Evolutionary conservation across 768 basidiomycete species (phyloP), one percentile per base, ranked within the genome.

Genomic region (Neoboletus magnificus): DNA sequence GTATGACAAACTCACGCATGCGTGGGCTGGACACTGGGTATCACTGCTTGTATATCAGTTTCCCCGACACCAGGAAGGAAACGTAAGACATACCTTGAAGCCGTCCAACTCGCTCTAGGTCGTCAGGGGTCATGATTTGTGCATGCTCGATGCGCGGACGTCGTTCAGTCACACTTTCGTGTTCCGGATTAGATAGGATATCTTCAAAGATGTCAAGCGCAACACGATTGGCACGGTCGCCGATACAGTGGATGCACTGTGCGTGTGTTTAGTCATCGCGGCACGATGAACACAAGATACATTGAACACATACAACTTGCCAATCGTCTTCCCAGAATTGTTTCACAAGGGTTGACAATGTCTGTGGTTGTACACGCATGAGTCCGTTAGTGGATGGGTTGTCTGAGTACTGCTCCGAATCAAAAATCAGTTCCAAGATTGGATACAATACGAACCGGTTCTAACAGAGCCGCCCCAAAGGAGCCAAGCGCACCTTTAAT

Each of bases 111-210:
- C 92, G 78, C 52, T 79, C 67, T 16, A 98, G 63, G 69, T 98
- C 96, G 1, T 79, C 74, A 7, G 66, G 70, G 4, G 82, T 80
- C 74, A 98, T 77, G 45, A 97, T 93, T 69, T 98, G 96, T 0
- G 93, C 89, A 71, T 98, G 96, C 67, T 98, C 96, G 10, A 97
- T 85, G 40, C 96, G 79, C 1, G 92, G 87, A 12, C 94, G 78
- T 68, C 83, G 80, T 49, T 74, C 70, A 60, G 40, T 72, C 60
- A 33, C 67, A 63, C 50, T 61, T 10, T 54, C 63, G 16, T 45
- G 68, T 65, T 52, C 50, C 12, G 63, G 49, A 25, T 57, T 53
- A 3, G 65, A 55, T 11, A 91, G 62, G 3, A 89, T 75, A 7
- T 77, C 71, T 67, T 95, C 90, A 64, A 90, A 94, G 10, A 93